Evolutionary conservation across 441 rosid species (phyloP), one percentile per base, ranked within the genome.

Genomic region (Erysimum pusillum): DNA sequence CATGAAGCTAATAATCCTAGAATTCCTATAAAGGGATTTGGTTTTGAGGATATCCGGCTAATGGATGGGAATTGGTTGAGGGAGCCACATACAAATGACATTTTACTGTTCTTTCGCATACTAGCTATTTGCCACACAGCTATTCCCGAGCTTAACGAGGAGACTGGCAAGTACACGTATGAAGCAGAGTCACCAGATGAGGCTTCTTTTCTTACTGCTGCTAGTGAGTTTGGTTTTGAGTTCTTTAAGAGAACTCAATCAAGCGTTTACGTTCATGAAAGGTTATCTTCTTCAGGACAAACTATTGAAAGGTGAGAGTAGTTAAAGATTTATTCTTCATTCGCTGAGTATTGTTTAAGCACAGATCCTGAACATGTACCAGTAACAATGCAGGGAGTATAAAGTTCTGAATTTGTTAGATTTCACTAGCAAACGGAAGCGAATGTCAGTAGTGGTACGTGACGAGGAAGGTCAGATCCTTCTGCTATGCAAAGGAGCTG

Each of bases 121-220:
- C 80, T 95, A 80, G 93, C 99, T 57, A 64, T 91, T 65, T 95
- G 99, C 80, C 99, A 95, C 77, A 83, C 98, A 42, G 99, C 99
- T 34, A 91, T 95, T 60, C 99, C 99, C 9, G 99, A 95, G 86
- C 74, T 75, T 36, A 88, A 91, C 63, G 95, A 89, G 83, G 96
- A 86, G 69, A 91, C 93, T 42, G 96, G 98, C 15, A 80, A 17
- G 74, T 76, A 78, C 73, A 85, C 90, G 2, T 95, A 93, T 46
- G 99, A 95, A 86, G 97, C 98, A 34, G 99, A 95, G 85, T 95
- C 99, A 35, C 99, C 99, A 4, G 99, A 95, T 76, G 99, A 95
- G 80, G 95, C 85, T 61, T 89, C 98, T 53, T 93, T 95, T 83
- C 94, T 95, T 66, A 90, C 89, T 83, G 97, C 99, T 36, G 97